Evolutionary conservation across 176 grass and related monocot genomes (phyloP).

Genomic region (Tillandsia leiboldiana): DNA sequence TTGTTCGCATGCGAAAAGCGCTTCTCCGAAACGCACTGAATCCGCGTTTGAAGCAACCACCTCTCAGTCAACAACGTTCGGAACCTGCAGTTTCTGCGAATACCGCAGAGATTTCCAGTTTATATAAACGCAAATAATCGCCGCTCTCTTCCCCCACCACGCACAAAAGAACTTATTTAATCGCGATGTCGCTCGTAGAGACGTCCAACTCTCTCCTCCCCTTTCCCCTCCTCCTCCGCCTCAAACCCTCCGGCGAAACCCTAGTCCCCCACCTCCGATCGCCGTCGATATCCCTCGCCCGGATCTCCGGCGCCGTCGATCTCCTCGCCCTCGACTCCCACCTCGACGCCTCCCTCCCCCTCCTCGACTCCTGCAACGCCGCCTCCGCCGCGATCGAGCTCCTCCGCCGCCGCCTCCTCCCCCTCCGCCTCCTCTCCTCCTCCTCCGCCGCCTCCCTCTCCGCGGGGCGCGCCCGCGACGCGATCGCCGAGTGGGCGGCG

Average conservation of each 20-base stretch:
- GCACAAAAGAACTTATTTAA: too few species aligned
- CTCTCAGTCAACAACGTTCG: too few species aligned
- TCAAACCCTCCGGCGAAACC: background rate
- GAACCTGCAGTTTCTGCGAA: too few species aligned
- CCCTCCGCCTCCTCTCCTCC: slow-evolving; percentile 15
- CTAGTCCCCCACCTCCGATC: background rate
- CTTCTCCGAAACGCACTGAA: too few species aligned
- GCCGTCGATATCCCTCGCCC: background rate
- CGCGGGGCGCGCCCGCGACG: slow-evolving; percentile 9
- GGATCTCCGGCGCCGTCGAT: slow-evolving; percentile 7
- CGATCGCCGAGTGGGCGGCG: slow-evolving; percentile 18
- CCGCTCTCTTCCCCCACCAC: background rate
- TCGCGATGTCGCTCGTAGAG: background rate
- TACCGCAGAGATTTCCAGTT: too few species aligned
- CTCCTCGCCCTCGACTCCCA: slow-evolving; percentile 12
- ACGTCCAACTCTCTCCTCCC: background rate
- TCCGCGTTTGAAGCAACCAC: too few species aligned
- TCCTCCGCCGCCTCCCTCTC: background rate
- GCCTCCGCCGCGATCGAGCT: slow-evolving; percentile 19
- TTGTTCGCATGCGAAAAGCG: too few species aligned
- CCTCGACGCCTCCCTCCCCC: slow-evolving; percentile 21
- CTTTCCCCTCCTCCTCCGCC: background rate
- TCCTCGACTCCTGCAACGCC: slow-evolving; percentile 37
- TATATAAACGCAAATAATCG: too few species aligned
- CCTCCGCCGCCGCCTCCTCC: slow-evolving; percentile 3